Conservation (phyloP, 2,329 filamentous ascomycete genomes). For the Xylaria sp. region DNA sequence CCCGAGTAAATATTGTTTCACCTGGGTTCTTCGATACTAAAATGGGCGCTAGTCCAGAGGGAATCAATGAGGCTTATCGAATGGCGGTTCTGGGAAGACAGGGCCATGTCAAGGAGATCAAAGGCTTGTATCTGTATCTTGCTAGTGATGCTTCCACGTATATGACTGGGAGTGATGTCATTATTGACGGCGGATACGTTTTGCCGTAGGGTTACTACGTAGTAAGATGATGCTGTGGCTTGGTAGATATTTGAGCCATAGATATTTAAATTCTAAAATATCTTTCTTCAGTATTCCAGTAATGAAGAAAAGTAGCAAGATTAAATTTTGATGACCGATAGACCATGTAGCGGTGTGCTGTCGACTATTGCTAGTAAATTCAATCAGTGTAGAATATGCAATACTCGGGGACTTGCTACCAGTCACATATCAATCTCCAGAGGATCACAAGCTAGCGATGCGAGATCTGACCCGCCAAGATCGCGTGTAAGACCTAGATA, state of each 20-base stretch:
- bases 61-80: conserved; percentile 33
- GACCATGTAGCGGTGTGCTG: no score
- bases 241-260: neutral
- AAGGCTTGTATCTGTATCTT: conserved; percentile 39
- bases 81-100: conserved; percentile 39
- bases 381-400: conserved; percentile 16
- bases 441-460: neutral
- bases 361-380: neutral
- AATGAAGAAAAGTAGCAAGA: neutral
- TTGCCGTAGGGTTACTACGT: conserved; percentile 27
- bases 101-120: conserved; percentile 40
- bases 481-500: neutral
- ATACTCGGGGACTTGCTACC: neutral
- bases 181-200: conserved; percentile 39
- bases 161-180: conserved; percentile 36
- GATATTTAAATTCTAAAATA: neutral
- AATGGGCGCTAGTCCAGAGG: conserved; percentile 34
- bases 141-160: conserved; percentile 39
- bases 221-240: neutral
- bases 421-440: neutral
- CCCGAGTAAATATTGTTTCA: conserved; percentile 65
- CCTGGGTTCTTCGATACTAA: conserved; percentile 65
- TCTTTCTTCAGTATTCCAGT: no score
- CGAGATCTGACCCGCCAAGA: neutral
- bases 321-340: neutral